A percentile compares a stretch with the other conserved stretches of the same genome.
phyloP scores from a whole-genome alignment of 1,284 basidiomycete genomes.

The Tilletia caries region DNA sequence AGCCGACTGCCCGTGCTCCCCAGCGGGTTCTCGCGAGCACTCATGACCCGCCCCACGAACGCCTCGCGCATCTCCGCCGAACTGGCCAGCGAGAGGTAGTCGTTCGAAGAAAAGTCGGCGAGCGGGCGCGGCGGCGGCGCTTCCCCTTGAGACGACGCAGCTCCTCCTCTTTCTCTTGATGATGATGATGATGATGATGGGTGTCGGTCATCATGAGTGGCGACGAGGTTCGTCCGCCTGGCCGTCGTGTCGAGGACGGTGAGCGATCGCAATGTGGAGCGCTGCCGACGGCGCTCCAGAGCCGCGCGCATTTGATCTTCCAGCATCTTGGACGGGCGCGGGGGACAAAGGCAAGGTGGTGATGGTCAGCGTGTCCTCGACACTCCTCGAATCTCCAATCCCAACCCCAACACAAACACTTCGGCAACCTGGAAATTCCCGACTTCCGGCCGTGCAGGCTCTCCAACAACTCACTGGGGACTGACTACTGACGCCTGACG shows the following conservation, averaged over 20 bases:
- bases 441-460: too few relatives aligned
- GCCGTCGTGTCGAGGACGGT: conserved; percentile 21
- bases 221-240: too few relatives aligned
- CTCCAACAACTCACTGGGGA: too few relatives aligned
- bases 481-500: too few relatives aligned
- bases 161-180: not conserved
- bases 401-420: not conserved
- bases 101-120: conserved; percentile 81
- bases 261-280: conserved; percentile 42
- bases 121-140: conserved; percentile 23
- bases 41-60: conserved; percentile 19
- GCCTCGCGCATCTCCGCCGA: conserved; percentile 59
- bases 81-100: conserved; percentile 81
- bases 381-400: too few relatives aligned
- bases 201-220: too few relatives aligned
- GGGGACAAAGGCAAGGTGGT: not conserved
- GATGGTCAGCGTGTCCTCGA: not conserved
- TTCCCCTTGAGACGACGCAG: conserved; percentile 1
- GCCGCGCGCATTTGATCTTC: conserved; percentile 36
- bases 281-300: conserved; percentile 32
- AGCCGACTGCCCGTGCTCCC: conserved; percentile 87
- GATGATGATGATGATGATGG: too few relatives aligned
- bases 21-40: conserved; percentile 51
- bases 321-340: conserved; percentile 24
- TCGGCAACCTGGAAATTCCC: too few relatives aligned